Base-by-base conservation (phyloP, 176 grass and related monocot genomes). In the Rhipidocladum racemiflorum region DNA sequence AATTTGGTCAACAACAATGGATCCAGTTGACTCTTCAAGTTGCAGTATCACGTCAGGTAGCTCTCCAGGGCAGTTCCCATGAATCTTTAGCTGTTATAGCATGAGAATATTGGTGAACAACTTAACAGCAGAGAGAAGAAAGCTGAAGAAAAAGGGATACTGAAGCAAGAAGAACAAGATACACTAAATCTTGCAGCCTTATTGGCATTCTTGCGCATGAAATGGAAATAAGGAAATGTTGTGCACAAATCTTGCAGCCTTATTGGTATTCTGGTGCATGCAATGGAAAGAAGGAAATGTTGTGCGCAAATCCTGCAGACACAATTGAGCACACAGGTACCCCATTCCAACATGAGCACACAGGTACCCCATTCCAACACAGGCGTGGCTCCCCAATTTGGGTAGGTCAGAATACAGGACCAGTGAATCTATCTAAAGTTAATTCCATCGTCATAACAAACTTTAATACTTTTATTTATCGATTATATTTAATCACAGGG, bases 11-110 rank as follows among this genome's bases (percentile, higher is more conserved):
- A 93, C 69, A 54, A 77, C 85, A 20, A 95, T 56, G 11, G 96
- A 95, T 89, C 90, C 92, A n/a, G 96, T 98, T 16, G 96, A 87
- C 43, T 95, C 79, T 75, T 95, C 96, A 66, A 98, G 92, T 83
- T 91, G 89, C 46, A 77, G 83, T 91, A 98, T 87, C 68, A 87
- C 81, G 21, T 98, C 89, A 21, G 61, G 27, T 64, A 98, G 54
- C 20, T 98, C 92, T 77, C 71, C 90, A 43, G 96, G 92, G 73
- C 91, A 98, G 68, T 88, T 98, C 17, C 87, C 87, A 21, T 95
- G 92, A 67, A 98, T 84, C 72, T 98, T 98, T 83, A 95, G 82
- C 90, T 98, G 90, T 86, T 77, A 74, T 68, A 86, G 32, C 59
- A 78, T 48, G 38, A 14, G 21, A 67, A 34, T 63, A 24, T 48